Base-by-base conservation (phyloP, 495 filamentous ascomycete species). In the Penicillium riverlandense region DNA sequence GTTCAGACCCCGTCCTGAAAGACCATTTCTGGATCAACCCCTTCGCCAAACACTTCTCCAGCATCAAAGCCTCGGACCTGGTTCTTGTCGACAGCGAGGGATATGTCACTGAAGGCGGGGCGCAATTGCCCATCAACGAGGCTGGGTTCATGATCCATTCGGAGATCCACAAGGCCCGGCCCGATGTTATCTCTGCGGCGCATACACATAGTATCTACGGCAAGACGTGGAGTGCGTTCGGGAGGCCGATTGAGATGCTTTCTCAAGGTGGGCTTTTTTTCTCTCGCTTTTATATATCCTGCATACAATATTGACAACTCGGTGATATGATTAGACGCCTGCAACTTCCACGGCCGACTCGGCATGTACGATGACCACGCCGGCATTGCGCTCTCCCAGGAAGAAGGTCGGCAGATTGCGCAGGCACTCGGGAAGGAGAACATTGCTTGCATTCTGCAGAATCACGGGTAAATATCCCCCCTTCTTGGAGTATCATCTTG, bases 131-230 rank as follows among this genome's bases (percentile, higher is more conserved):
- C 5, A 65, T 77, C 48, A 88, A 87, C 59, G 77, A 79, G 15
- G 82, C 84, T 5, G 84, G 81, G 2, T 87, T 84, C 54, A 68
- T 79, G 45, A 88, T 88, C 54, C 84, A 76, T 57, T 67, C 62
- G 0, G 71, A 72, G 43, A 69, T 77, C 11, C 72, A 77, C 47
- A 71, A 67, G 45, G 70, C 66, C 9, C 59, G 74, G 10, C 70
- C 69, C 9, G 72, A 76, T 62, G 70, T 77, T 4, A 50, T 74
- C 32, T 72, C 72, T 9, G 71, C 68, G 13, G 71, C 70, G 30
- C 74, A 75, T 53, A 71, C 71, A 3, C 74, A 76, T 53, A 56
- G 65, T 9, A 55, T 73, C 12, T 60, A 74, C 49, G 70, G 66
- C 4, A 66, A 67, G 53, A 69, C 74, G 8, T 76, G 62, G 62